Evolutionary conservation across 2,329 filamentous ascomycete species (phyloP).

Genomic region (Hymenoscyphus repandus): DNA sequence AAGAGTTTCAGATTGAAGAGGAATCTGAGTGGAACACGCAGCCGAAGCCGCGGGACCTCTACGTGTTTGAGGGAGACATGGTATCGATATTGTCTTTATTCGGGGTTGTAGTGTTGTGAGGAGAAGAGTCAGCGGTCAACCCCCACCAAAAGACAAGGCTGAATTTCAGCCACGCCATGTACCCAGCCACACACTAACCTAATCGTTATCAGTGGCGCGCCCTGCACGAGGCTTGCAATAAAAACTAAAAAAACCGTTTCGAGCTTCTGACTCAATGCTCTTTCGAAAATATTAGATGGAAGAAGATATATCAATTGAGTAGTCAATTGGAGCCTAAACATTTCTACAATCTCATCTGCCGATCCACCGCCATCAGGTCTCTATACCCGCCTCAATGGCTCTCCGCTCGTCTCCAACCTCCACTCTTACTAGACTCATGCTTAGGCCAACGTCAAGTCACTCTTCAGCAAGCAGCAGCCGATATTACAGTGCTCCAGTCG

Average conservation of each 20-base stretch:
- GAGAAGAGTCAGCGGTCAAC: constrained; percentile 9
- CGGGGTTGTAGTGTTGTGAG: neutral
- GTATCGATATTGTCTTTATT: neutral
- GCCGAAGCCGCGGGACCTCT: constrained; percentile 28
- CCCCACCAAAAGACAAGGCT: constrained; percentile 3
- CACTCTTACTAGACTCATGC: constrained; percentile 19
- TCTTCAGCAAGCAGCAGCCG: constrained; percentile 29
- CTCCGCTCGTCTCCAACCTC: constrained; percentile 19
- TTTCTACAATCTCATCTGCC: neutral
- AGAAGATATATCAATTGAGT: neutral
- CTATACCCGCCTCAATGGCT: constrained; percentile 11
- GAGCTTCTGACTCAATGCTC: constrained; percentile 1
- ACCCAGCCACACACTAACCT: neutral
- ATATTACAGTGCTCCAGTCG: constrained; percentile 54
- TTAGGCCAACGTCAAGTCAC: constrained; percentile 22
- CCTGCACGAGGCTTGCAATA: neutral
- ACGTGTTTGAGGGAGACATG: constrained; percentile 24
- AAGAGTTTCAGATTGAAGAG: constrained; percentile 8
- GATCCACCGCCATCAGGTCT: neutral
- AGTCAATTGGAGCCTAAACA: neutral
- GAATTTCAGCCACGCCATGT: neutral
- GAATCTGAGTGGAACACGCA: constrained; percentile 21
- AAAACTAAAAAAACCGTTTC: neutral
- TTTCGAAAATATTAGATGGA: neutral
- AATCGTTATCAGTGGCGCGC: neutral